Percentiles rank a stretch among this genome's conserved stretches.
Conservation (phyloP, 768 basidiomycete genomes). For the Chalciporus pseudorubinellus region DNA sequence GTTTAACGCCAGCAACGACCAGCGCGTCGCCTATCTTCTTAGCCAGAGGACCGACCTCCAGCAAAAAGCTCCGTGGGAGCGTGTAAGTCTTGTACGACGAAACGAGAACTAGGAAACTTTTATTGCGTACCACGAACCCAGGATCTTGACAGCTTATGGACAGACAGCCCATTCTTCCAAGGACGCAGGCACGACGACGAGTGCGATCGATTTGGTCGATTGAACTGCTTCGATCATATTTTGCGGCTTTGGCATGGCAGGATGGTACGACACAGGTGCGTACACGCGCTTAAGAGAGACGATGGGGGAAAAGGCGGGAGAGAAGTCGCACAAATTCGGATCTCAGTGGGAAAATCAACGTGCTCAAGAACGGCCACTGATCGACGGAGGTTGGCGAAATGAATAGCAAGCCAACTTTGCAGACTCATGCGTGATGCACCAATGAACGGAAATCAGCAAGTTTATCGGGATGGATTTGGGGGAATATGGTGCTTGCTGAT, state of each 20-base stretch:
- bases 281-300: conserved; percentile 10
- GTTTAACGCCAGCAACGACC: conserved; percentile 33
- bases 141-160: conserved; percentile 13
- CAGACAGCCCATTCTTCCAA: conserved; percentile 24
- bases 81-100: background rate
- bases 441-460: conserved; percentile 30
- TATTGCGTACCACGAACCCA: conserved; percentile 21
- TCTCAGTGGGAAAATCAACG: background rate
- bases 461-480: conserved; percentile 41
- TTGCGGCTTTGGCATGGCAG: conserved; percentile 15
- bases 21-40: conserved; percentile 36
- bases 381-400: background rate
- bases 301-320: conserved; percentile 25
- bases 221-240: conserved; percentile 20
- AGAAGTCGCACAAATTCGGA: conserved; percentile 6
- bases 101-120: background rate
- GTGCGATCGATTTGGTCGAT: conserved; percentile 10
- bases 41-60: conserved; percentile 39
- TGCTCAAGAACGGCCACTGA: conserved; percentile 11
- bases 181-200: conserved; percentile 23
- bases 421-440: conserved; percentile 36
- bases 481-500: conserved; percentile 49
- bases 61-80: conserved; percentile 21
- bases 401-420: background rate
- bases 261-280: conserved; percentile 20